Conservation (phyloP, 257 asterid genomes). For the Capsicum baccatum region DNA sequence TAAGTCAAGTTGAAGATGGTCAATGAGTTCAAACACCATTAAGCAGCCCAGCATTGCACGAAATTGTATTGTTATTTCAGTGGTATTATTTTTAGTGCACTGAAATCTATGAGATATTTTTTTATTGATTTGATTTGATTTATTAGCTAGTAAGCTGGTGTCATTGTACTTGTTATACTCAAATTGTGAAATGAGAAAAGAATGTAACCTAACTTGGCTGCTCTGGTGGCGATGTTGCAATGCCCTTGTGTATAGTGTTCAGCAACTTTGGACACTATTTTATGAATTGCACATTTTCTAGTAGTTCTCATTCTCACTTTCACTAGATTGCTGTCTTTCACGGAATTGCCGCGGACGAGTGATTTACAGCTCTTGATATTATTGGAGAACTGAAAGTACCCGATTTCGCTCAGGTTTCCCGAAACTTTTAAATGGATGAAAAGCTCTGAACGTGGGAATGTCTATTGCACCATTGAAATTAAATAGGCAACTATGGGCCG, state of each 20-base stretch:
- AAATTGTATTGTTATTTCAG: not conserved
- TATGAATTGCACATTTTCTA: not conserved
- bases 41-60: not conserved
- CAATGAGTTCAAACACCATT: slow-evolving; percentile 1
- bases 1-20: not conserved
- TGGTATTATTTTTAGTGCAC: not conserved
- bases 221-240: not conserved
- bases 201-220: not conserved
- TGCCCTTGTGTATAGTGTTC: not conserved
- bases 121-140: not conserved
- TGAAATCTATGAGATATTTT: not conserved
- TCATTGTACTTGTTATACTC: not conserved
- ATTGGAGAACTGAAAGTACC: too few relatives aligned
- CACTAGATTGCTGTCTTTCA: too few relatives aligned
- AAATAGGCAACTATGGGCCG: too few relatives aligned
- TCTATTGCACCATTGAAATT: too few relatives aligned
- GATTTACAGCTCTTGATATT: too few relatives aligned
- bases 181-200: not conserved
- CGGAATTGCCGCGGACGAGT: too few relatives aligned
- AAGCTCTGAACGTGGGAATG: too few relatives aligned
- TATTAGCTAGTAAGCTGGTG: not conserved
- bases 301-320: not conserved
- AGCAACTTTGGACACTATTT: not conserved
- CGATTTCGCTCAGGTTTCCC: too few relatives aligned
- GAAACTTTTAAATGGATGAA: too few relatives aligned